phyloP scores from a whole-genome alignment of 441 rosid species.

The Flueggea neowawraea region DNA sequence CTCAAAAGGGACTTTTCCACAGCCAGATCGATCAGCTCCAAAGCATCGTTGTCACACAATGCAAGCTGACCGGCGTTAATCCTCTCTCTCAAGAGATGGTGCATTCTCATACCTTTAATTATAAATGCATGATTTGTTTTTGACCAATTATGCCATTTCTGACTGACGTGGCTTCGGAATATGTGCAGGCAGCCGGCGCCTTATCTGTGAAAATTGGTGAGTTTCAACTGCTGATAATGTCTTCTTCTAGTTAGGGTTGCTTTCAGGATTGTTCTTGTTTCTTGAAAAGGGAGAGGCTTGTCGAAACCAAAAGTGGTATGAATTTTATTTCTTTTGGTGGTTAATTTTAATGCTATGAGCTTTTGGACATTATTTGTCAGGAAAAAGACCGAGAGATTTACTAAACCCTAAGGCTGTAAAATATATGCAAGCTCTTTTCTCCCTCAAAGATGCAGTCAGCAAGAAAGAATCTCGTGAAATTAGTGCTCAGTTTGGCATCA shows the following conservation, averaged over 20 bases:
- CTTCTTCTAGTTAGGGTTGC: too few species aligned
- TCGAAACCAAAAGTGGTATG: too few species aligned
- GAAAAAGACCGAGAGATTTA: constrained; percentile 98
- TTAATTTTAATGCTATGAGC: constrained; percentile 8
- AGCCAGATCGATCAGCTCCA: constrained; percentile 87
- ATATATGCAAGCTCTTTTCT: constrained; percentile 87
- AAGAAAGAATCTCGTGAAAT: constrained; percentile 95
- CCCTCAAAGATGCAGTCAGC: constrained; percentile 91
- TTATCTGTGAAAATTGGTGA: constrained; percentile 91
- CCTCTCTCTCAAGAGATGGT: constrained; percentile 99
- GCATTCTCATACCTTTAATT: constrained; percentile 10
- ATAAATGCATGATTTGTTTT: not conserved
- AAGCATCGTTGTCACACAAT: constrained; percentile 75
- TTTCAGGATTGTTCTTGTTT: not conserved
- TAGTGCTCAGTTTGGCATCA: constrained; percentile 88
- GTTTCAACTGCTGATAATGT: constrained; percentile 16
- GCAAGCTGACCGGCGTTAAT: constrained; percentile 96
- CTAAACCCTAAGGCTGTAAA: constrained; percentile 91
- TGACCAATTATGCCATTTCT: not conserved
- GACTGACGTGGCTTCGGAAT: constrained; percentile 4
- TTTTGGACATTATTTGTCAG: constrained; percentile 36
- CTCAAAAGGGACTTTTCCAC: constrained; percentile 77
- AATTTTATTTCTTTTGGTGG: constrained; percentile 4
- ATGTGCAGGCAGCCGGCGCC: constrained; percentile 89
- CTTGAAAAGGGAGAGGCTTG: too few species aligned